These are phyloP conservation scores for Decorospora gaudefroyi DNA, from an alignment of 2,329 filamentous ascomycete genomes.

Conservation along the genomic window DNA sequence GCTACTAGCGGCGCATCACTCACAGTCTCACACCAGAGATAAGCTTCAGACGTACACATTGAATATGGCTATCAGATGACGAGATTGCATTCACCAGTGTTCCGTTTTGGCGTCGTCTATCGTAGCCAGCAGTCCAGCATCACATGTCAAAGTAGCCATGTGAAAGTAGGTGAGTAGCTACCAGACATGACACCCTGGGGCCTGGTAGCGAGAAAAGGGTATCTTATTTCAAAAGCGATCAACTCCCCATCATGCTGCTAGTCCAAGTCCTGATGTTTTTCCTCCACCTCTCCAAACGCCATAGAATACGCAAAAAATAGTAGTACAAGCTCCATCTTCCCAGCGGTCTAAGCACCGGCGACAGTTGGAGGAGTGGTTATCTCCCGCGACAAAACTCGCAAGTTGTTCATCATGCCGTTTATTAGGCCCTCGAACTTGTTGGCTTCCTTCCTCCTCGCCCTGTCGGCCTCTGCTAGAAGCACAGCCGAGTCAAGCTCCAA, in stretches of 20 bases:
- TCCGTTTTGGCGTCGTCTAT: conserved; percentile 11
- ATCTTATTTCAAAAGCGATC: conserved; percentile 35
- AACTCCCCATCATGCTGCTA: conserved; percentile 32
- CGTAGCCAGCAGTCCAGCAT: conserved; percentile 4
- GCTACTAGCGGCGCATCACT: conserved; percentile 13
- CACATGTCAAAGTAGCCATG: neutral
- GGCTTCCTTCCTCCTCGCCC: conserved; percentile 57
- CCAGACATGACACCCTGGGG: too few species aligned
- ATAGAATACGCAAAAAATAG: conserved; percentile 7
- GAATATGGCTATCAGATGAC: neutral
- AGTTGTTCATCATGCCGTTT: conserved; percentile 74
- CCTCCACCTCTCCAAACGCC: neutral
- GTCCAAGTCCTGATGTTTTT: neutral
- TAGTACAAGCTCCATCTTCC: conserved; percentile 14
- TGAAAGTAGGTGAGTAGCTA: too few species aligned
- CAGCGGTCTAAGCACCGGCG: conserved; percentile 2
- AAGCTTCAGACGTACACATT: conserved; percentile 10
- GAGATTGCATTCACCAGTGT: too few species aligned
- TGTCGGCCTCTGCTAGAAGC: conserved; percentile 68
- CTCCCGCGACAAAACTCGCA: conserved; percentile 44
- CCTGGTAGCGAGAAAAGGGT: conserved; percentile 31
- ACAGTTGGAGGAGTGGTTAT: conserved; percentile 34
- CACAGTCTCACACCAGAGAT: conserved; percentile 10
- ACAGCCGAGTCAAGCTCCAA: conserved; percentile 69
- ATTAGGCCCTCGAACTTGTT: conserved; percentile 64